These are phyloP conservation scores for Paraleonurus japonicus DNA, from an alignment of 257 asterid species.

Conservation along the genomic window DNA sequence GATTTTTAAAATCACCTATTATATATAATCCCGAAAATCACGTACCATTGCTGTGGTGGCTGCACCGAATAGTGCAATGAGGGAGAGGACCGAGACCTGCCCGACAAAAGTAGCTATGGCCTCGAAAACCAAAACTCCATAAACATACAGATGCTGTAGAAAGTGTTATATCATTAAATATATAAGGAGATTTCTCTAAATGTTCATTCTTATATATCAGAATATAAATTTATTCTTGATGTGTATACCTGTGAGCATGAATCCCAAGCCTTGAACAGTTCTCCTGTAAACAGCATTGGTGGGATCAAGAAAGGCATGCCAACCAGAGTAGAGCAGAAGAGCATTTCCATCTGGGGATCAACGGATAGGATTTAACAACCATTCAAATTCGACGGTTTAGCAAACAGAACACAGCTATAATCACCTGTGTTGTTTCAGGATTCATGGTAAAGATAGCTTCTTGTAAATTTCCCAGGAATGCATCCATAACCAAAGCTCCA, in stretches of 20 bases:
- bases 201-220: too few species aligned
- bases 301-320: conserved; percentile 96
- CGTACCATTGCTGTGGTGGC: conserved; percentile 95
- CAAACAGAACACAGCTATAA: neutral
- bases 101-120: conserved; percentile 94
- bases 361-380: neutral
- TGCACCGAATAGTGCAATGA: conserved; percentile 87
- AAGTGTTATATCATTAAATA: neutral
- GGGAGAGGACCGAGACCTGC: conserved; percentile 93
- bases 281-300: conserved; percentile 90
- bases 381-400: neutral
- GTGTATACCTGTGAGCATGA: conserved; percentile 67
- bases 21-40: neutral
- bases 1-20: neutral
- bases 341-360: conserved; percentile 81
- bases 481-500: conserved; percentile 82
- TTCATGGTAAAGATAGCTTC: conserved; percentile 89
- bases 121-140: conserved; percentile 85
- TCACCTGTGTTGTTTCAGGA: conserved; percentile 88
- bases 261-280: conserved; percentile 71
- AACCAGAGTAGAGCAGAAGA: conserved; percentile 89
- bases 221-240: neutral
- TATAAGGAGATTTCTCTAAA: neutral
- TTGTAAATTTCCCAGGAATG: conserved; percentile 82
- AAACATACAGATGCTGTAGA: conserved; percentile 85